Conservation (phyloP, 2,329 filamentous ascomycete genomes). For the Fusarium kyushuense region DNA sequence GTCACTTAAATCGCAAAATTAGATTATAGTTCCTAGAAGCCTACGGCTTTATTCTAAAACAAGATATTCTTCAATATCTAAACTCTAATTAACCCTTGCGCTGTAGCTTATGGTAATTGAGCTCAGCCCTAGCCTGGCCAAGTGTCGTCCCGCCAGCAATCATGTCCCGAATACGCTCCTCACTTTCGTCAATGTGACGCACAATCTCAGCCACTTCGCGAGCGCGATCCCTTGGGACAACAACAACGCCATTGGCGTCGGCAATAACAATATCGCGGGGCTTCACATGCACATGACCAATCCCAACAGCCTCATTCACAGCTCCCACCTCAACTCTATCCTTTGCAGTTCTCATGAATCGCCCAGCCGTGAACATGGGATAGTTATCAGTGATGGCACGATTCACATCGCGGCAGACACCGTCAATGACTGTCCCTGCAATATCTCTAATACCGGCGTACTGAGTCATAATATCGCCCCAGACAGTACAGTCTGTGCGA, state of each 20-base stretch:
- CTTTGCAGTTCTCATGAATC: constrained; percentile 8
- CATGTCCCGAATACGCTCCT: constrained; percentile 4
- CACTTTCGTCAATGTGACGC: neutral
- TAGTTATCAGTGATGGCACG: constrained; percentile 7
- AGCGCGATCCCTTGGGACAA: constrained; percentile 3
- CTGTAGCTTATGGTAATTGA: constrained; percentile 5
- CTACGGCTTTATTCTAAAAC: too few relatives aligned
- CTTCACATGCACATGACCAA: constrained; percentile 2
- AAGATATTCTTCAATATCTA: neutral
- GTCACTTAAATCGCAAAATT: too few relatives aligned
- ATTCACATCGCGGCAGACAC: constrained; percentile 9
- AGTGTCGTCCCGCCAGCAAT: neutral
- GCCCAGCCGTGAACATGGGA: constrained; percentile 8
- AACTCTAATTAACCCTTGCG: neutral
- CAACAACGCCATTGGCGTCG: constrained; percentile 8
- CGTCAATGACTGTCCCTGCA: constrained; percentile 9
- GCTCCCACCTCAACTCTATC: neutral
- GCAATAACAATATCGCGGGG: constrained; percentile 10
- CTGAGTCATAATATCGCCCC: constrained; percentile 54
- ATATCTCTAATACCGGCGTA: constrained; percentile 46
- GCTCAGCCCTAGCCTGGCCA: neutral
- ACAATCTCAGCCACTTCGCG: constrained; percentile 1
- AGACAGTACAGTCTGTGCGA: constrained; percentile 52
- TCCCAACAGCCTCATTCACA: neutral
- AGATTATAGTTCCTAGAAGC: too few relatives aligned